phyloP scores from a whole-genome alignment of 208 protist genomes.

The Acanthamoeba sp. region DNA sequence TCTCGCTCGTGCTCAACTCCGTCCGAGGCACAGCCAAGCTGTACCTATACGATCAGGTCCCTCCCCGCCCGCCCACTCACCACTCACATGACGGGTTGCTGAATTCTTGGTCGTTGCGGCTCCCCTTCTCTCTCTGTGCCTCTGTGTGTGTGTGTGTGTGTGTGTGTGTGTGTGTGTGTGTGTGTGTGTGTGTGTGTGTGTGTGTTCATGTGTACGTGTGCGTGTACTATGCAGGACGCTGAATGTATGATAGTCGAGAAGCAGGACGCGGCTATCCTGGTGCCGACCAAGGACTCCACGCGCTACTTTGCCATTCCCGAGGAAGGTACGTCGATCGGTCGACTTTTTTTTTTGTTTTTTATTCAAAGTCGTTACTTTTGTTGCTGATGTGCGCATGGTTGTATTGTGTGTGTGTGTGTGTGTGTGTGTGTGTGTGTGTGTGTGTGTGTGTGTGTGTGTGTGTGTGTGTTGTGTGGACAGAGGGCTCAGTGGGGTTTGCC shows the following conservation, averaged over 20 bases:
- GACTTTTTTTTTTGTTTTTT: too few species aligned
- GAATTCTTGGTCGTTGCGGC: too few species aligned
- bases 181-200: too few species aligned
- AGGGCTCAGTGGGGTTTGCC: conserved; percentile 15
- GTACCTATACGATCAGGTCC: conserved; percentile 29
- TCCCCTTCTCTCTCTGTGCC: too few species aligned
- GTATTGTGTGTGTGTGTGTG: too few species aligned
- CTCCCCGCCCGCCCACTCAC: background rate
- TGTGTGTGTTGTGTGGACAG: background rate
- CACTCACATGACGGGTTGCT: background rate
- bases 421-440: too few species aligned
- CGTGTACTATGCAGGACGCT: background rate
- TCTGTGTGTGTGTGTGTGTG: too few species aligned
- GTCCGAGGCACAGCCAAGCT: conserved; percentile 38
- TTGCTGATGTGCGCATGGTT: too few species aligned
- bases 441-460: too few species aligned
- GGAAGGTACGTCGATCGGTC: background rate
- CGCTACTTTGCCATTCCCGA: conserved; percentile 53
- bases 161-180: too few species aligned
- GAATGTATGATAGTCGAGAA: conserved; percentile 59
- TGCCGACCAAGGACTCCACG: conserved; percentile 33
- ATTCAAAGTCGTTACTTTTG: too few species aligned
- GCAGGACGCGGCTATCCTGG: conserved; percentile 17
- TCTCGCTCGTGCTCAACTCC: conserved; percentile 40
- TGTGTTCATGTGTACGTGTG: background rate